Percentiles rank a stretch among this genome's conserved stretches.
Conservation (phyloP, 768 basidiomycete genomes). For the Baorangia bicolor region DNA sequence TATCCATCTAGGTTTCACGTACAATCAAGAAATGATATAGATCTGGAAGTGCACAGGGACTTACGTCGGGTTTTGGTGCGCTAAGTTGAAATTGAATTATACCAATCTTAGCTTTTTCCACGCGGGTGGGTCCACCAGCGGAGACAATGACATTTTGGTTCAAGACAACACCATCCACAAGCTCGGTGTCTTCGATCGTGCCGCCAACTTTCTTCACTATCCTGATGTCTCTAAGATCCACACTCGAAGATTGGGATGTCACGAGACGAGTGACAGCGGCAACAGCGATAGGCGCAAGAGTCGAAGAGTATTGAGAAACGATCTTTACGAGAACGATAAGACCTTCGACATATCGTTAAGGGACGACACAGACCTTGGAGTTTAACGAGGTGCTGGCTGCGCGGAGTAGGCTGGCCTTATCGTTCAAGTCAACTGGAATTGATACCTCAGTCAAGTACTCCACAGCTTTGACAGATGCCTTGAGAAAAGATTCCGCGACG, state of each 20-base stretch:
- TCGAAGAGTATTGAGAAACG: slow-evolving; percentile 98
- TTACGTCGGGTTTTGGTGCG: slow-evolving; percentile 95
- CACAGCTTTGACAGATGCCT: slow-evolving; percentile 88
- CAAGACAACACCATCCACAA: slow-evolving; percentile 95
- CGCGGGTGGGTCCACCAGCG: slow-evolving; percentile 89
- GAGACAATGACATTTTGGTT: slow-evolving; percentile 91
- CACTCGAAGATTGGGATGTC: slow-evolving; percentile 86
- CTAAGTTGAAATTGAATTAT: slow-evolving; percentile 98
- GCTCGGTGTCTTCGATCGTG: slow-evolving; percentile 97
- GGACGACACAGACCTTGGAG: slow-evolving; percentile 68
- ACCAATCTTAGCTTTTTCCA: slow-evolving; percentile 98
- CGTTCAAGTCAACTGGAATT: slow-evolving; percentile 86
- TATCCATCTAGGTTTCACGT: slow-evolving; percentile 79
- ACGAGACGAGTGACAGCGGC: slow-evolving; percentile 90
- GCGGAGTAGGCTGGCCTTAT: slow-evolving; percentile 79
- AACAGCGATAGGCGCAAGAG: slow-evolving; percentile 98
- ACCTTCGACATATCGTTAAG: not conserved
- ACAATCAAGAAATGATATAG: not conserved
- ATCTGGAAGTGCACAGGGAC: slow-evolving; percentile 25
- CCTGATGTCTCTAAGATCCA: slow-evolving; percentile 94
- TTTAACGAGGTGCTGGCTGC: slow-evolving; percentile 95
- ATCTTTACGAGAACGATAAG: slow-evolving; percentile 53
- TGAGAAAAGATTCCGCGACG: slow-evolving; percentile 93
- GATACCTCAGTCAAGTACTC: slow-evolving; percentile 94
- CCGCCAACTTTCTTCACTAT: slow-evolving; percentile 98